A percentile compares a stretch with the other conserved stretches of the same genome.
phyloP scores from a whole-genome alignment of 306 rosid genomes.

The Macrotyloma uniflorum region DNA sequence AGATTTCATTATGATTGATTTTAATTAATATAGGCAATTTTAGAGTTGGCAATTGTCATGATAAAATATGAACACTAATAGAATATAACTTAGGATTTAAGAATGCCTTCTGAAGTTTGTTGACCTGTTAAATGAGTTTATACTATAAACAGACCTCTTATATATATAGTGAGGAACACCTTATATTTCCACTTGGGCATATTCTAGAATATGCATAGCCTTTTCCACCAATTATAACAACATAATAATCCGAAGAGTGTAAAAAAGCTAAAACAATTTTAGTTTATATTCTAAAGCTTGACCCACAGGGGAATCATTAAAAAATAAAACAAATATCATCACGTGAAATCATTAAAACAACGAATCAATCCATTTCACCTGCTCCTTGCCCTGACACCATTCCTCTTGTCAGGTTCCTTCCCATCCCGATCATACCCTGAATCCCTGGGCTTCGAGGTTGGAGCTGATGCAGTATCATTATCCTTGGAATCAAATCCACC shows the following conservation, averaged over 20 bases:
- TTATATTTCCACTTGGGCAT: not conserved
- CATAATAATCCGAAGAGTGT: slow-evolving; percentile 8
- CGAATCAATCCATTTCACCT: slow-evolving; percentile 51
- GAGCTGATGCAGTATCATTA: slow-evolving; percentile 58
- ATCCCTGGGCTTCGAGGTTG: slow-evolving; percentile 61
- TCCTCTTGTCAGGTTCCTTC: slow-evolving; percentile 61
- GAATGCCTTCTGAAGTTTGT: not conserved
- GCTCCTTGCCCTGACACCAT: slow-evolving; percentile 70
- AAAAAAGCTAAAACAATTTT: slow-evolving; percentile 10
- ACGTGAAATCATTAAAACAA: slow-evolving; percentile 4
- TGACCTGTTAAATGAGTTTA: not conserved
- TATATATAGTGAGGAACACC: not conserved
- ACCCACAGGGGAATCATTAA: not conserved
- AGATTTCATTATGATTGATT: not conserved
- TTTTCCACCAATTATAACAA: slow-evolving; percentile 2
- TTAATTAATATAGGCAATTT: slow-evolving; percentile 6
- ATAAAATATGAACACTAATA: not conserved
- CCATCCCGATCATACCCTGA: slow-evolving; percentile 56
- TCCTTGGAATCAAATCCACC: slow-evolving; percentile 72
- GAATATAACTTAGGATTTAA: not conserved
- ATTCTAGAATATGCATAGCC: slow-evolving; percentile 15
- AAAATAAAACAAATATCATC: not conserved
- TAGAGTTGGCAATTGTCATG: not conserved
- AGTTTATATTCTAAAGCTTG: not conserved
- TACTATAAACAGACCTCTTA: not conserved